phyloP scores from a whole-genome alignment of 495 filamentous ascomycete species.

The Aspergillus conjunctus region DNA sequence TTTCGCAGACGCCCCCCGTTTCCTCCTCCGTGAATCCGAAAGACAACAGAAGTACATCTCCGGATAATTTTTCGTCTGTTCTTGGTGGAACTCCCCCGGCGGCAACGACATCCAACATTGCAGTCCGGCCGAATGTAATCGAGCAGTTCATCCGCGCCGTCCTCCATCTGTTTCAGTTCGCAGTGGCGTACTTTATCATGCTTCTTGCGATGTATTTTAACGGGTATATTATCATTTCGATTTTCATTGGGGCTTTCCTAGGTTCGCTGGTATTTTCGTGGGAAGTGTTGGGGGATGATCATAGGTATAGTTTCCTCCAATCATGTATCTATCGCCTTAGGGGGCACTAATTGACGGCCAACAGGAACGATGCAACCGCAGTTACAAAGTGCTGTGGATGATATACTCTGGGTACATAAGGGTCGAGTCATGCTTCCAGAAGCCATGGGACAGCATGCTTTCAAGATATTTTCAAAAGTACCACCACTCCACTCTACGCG shows the following conservation, averaged over 20 bases:
- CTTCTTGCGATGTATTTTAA: constrained; percentile 70
- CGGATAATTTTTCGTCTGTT: neutral
- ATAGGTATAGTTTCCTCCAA: constrained; percentile 19
- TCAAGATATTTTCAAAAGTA: too few relatives aligned
- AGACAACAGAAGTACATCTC: neutral
- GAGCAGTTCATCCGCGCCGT: constrained; percentile 65
- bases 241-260: constrained; percentile 63
- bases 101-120: neutral
- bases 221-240: constrained; percentile 63
- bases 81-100: too few relatives aligned
- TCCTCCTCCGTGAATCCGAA: constrained; percentile 12
- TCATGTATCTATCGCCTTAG: neutral
- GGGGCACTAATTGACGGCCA: neutral
- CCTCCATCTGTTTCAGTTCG: constrained; percentile 68
- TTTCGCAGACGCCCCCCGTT: neutral
- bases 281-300: constrained; percentile 40
- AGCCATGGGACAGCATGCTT: too few relatives aligned
- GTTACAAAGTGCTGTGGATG: constrained; percentile 42
- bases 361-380: constrained; percentile 38
- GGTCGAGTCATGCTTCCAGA: too few relatives aligned
- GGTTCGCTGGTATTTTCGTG: constrained; percentile 62
- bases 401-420: neutral
- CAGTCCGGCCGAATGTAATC: constrained; percentile 48
- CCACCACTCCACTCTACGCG: too few relatives aligned
- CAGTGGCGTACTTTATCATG: constrained; percentile 72